These are phyloP conservation scores for Erythrobasidium hasegawianum DNA, from an alignment of 1,284 basidiomycete genomes.

Conservation along the genomic window DNA sequence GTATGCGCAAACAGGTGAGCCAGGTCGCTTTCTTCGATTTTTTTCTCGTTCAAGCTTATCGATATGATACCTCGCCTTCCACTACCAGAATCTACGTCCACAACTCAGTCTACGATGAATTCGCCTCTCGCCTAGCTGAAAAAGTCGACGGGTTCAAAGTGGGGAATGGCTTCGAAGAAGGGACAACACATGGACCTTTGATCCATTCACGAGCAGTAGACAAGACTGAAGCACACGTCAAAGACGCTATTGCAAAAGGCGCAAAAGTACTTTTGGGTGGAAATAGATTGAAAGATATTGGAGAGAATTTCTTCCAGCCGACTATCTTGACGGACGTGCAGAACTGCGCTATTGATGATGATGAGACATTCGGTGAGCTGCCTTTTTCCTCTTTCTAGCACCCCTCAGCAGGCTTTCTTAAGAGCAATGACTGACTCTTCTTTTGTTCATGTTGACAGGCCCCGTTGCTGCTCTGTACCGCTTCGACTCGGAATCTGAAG, in stretches of 20 bases:
- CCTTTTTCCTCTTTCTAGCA: too few relatives aligned
- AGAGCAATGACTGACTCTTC: too few relatives aligned
- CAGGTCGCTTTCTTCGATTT: too few relatives aligned
- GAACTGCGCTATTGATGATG: slow-evolving; percentile 40
- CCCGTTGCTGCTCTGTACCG: slow-evolving; percentile 44
- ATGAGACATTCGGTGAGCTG: slow-evolving; percentile 46
- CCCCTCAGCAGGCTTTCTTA: too few relatives aligned
- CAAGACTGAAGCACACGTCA: slow-evolving; percentile 83
- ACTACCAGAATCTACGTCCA: slow-evolving; percentile 44
- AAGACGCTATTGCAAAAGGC: slow-evolving; percentile 75
- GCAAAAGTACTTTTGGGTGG: slow-evolving; percentile 90
- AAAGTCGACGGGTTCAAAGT: slow-evolving; percentile 85
- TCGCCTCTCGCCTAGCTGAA: slow-evolving; percentile 73
- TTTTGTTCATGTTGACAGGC: slow-evolving; percentile 3
- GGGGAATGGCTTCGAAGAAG: slow-evolving; percentile 77
- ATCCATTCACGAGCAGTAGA: slow-evolving; percentile 80
- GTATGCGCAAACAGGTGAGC: slow-evolving; percentile 41
- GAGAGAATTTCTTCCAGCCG: slow-evolving; percentile 38
- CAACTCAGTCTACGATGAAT: slow-evolving; percentile 73
- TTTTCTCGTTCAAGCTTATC: too few relatives aligned
- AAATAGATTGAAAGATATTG: slow-evolving; percentile 49
- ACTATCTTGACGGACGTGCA: slow-evolving; percentile 43
- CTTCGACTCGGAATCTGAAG: slow-evolving; percentile 91
- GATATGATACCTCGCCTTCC: too few relatives aligned
- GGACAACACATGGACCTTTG: slow-evolving; percentile 80